Conservation (phyloP, 768 basidiomycete species). For the Infundibulicybe gibba region DNA sequence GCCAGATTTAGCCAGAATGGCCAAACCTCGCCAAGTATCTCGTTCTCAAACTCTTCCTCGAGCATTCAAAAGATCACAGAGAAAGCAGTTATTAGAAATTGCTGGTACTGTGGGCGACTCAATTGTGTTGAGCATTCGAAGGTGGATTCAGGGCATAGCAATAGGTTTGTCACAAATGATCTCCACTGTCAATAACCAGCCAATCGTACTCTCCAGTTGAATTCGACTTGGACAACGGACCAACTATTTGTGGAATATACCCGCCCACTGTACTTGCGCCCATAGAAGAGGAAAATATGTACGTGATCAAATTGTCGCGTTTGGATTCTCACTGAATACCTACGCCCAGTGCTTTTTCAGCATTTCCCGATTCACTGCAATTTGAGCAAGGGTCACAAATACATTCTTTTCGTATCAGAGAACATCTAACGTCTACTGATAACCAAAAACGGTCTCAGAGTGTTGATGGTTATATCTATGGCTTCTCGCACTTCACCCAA, state of each 20-base stretch:
- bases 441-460: slow-evolving; percentile 30
- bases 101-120: slow-evolving; percentile 41
- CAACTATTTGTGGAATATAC: slow-evolving; percentile 67
- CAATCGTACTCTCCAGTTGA: slow-evolving; percentile 46
- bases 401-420: slow-evolving; percentile 85
- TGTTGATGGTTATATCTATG: slow-evolving; percentile 70
- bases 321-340: slow-evolving; percentile 5
- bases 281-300: slow-evolving; percentile 83
- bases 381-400: slow-evolving; percentile 81
- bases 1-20: slow-evolving; percentile 13
- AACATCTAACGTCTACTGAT: slow-evolving; percentile 25
- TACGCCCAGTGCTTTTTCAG: slow-evolving; percentile 73
- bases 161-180: slow-evolving; percentile 41
- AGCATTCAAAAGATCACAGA: slow-evolving; percentile 22
- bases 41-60: slow-evolving; percentile 47
- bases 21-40: slow-evolving; percentile 19
- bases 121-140: slow-evolving; percentile 44
- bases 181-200: no score
- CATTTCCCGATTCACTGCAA: slow-evolving; percentile 86
- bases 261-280: slow-evolving; percentile 63
- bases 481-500: slow-evolving; percentile 77
- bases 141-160: slow-evolving; percentile 68
- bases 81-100: slow-evolving; percentile 27
- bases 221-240: slow-evolving; percentile 87
- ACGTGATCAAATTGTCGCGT: slow-evolving; percentile 18